A percentile compares a stretch with the other conserved stretches of the same genome.
Conservation (phyloP, 257 asterid genomes). For the Solanum chaucha region DNA sequence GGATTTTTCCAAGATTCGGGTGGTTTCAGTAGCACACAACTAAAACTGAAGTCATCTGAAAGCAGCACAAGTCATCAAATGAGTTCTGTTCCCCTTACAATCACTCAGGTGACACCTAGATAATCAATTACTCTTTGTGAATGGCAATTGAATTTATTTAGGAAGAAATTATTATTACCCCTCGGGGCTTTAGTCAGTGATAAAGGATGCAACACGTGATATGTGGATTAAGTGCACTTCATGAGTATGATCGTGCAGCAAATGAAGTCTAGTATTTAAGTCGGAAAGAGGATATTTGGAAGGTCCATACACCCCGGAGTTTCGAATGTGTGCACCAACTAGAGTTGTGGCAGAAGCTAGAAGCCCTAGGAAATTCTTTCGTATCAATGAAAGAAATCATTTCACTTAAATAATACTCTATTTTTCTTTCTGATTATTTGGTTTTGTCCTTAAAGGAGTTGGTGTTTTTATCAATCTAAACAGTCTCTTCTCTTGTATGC, state of each 20-base stretch:
- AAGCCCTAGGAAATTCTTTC: background rate
- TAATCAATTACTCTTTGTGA: slow-evolving; percentile 13
- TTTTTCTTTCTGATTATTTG: background rate
- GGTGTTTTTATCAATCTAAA: background rate
- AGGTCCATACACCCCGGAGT: background rate
- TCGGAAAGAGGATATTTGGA: background rate
- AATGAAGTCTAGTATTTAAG: background rate
- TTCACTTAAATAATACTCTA: background rate
- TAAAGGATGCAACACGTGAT: background rate
- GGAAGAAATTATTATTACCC: background rate
- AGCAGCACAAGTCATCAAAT: slow-evolving; percentile 42
- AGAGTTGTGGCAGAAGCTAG: background rate
- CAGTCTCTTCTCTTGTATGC: background rate
- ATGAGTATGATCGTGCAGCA: background rate
- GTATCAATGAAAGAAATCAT: background rate
- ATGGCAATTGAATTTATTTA: background rate
- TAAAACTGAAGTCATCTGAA: slow-evolving; percentile 41
- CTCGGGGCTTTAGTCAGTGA: background rate
- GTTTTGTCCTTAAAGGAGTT: background rate
- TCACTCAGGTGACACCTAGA: slow-evolving; percentile 63
- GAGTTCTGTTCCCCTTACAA: slow-evolving; percentile 45
- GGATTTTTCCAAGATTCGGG: slow-evolving; percentile 60
- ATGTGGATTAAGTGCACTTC: background rate
- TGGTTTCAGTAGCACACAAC: background rate
- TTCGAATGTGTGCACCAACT: background rate